A percentile compares a stretch with the other conserved stretches of the same genome.
phyloP scores from a whole-genome alignment of 306 rosid species.

The Rubus parviflorus region DNA sequence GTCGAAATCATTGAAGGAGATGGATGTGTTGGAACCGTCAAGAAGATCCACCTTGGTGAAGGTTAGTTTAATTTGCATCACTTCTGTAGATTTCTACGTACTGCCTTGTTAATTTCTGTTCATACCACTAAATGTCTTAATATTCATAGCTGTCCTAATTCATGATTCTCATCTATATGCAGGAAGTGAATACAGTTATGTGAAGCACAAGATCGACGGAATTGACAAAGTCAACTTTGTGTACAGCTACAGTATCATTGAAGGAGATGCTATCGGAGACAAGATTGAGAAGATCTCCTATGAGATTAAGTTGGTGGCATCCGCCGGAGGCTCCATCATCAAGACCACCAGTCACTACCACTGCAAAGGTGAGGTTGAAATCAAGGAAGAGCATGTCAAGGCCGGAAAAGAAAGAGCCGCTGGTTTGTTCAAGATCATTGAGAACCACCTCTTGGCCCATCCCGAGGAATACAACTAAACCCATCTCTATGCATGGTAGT shows the following conservation, averaged over 20 bases:
- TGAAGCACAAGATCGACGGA: slow-evolving; percentile 35
- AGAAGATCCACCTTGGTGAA: slow-evolving; percentile 39
- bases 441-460: slow-evolving; percentile 34
- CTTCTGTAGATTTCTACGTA: no score
- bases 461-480: slow-evolving; percentile 34
- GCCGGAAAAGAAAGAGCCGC: slow-evolving; percentile 27
- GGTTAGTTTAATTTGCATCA: slow-evolving; percentile 22
- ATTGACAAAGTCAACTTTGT: slow-evolving; percentile 36
- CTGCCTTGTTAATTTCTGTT: no score
- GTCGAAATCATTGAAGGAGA: no score
- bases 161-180: background rate
- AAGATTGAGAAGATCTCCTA: slow-evolving; percentile 34
- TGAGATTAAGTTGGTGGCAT: slow-evolving; percentile 34
- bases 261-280: slow-evolving; percentile 39
- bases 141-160: no score
- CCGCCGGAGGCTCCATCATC: slow-evolving; percentile 36
- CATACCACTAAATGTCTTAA: no score
- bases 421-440: slow-evolving; percentile 36
- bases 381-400: slow-evolving; percentile 29
- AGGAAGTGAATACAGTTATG: slow-evolving; percentile 28
- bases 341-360: slow-evolving; percentile 36
- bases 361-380: slow-evolving; percentile 29
- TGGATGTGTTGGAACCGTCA: slow-evolving; percentile 37
- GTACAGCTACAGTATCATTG: slow-evolving; percentile 37
- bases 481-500: background rate